Evolutionary conservation across 305 asterid genomes (phyloP).

Genomic region (Fraxinus xanthoxyloides): DNA sequence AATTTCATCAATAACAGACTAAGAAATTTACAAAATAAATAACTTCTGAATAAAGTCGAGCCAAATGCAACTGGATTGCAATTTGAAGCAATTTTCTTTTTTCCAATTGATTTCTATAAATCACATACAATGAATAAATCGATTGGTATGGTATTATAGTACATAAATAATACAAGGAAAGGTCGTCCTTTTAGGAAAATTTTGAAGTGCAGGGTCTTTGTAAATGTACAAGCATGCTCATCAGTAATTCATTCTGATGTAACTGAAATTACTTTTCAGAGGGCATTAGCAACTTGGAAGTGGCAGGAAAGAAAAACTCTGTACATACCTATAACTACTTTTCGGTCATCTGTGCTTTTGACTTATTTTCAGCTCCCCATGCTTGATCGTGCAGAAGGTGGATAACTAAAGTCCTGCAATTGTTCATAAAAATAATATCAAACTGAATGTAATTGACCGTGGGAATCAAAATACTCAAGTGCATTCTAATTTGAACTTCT

Average conservation of each 20-base stretch:
- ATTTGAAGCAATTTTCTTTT: background rate
- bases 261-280: background rate
- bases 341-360: background rate
- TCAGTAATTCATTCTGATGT: background rate
- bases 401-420: slow-evolving; percentile 56
- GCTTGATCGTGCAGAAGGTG: slow-evolving; percentile 47
- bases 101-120: background rate
- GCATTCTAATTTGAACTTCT: background rate
- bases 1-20: background rate
- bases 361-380: slow-evolving; percentile 37
- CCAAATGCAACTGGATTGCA: background rate
- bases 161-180: background rate
- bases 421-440: background rate
- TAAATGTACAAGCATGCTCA: background rate
- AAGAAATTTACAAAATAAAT: background rate
- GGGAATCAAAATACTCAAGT: background rate
- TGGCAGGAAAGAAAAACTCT: background rate
- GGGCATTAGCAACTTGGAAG: background rate
- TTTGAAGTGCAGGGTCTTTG: background rate
- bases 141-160: background rate
- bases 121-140: slow-evolving; percentile 9
- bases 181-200: background rate
- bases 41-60: background rate
- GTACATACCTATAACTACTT: slow-evolving; percentile 15
- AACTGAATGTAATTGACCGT: background rate